Conservation (phyloP, 2,329 filamentous ascomycete species). For the Colletotrichum brevisporum region DNA sequence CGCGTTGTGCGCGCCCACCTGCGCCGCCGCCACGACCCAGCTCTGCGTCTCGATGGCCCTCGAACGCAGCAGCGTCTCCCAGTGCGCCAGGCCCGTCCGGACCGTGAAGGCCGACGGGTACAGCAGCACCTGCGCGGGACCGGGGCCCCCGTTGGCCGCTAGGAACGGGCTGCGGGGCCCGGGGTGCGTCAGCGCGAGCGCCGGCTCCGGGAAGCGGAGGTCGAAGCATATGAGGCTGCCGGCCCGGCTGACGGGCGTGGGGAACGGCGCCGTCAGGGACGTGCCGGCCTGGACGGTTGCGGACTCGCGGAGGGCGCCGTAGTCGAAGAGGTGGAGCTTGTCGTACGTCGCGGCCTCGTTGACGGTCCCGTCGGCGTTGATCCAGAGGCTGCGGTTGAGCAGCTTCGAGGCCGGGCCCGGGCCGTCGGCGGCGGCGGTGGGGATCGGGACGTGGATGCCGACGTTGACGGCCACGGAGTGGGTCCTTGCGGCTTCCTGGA, state of each 20-base stretch:
- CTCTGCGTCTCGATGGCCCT: slow-evolving; percentile 91
- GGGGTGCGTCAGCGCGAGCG: slow-evolving; percentile 72
- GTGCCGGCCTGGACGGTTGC: slow-evolving; percentile 77
- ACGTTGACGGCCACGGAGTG: slow-evolving; percentile 83
- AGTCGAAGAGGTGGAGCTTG: slow-evolving; percentile 93
- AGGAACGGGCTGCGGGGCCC: slow-evolving; percentile 47
- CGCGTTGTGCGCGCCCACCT: slow-evolving; percentile 80
- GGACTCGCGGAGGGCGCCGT: slow-evolving; percentile 64
- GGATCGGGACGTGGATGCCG: slow-evolving; percentile 84
- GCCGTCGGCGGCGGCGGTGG: slow-evolving; percentile 54
- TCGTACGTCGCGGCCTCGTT: slow-evolving; percentile 72
- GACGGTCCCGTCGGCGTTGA: slow-evolving; percentile 59
- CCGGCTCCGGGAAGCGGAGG: slow-evolving; percentile 84
- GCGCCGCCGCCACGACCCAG: slow-evolving; percentile 89
- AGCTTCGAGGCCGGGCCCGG: slow-evolving; percentile 51
- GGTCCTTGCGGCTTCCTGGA: slow-evolving; percentile 76
- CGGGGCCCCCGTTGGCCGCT: slow-evolving; percentile 41
- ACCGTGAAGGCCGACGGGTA: slow-evolving; percentile 95
- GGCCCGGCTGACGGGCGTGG: slow-evolving; percentile 80
- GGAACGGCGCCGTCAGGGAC: slow-evolving; percentile 76
- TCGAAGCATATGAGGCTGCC: slow-evolving; percentile 93
- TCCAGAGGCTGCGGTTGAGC: slow-evolving; percentile 69
- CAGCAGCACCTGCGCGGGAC: slow-evolving; percentile 79
- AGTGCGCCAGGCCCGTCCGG: slow-evolving; percentile 87
- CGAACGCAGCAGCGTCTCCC: slow-evolving; percentile 83